Conservation (phyloP, 1,284 basidiomycete genomes). For the Moniliella sp. region DNA sequence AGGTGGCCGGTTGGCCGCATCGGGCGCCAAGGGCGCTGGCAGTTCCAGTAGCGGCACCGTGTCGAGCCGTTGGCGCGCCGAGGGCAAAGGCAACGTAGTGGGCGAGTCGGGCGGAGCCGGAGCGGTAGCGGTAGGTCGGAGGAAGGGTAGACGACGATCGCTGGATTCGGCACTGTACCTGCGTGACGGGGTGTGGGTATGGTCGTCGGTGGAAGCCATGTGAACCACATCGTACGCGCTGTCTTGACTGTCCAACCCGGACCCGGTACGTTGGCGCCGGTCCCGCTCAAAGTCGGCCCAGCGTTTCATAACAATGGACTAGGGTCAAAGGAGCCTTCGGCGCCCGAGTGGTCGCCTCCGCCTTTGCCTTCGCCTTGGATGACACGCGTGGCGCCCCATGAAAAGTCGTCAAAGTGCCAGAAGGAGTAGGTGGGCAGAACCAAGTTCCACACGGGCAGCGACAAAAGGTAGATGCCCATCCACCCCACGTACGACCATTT, state of each 20-base stretch:
- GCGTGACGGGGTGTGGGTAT: too few species aligned
- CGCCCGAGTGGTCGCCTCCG: slow-evolving; percentile 20
- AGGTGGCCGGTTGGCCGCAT: slow-evolving; percentile 12
- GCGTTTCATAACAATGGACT: slow-evolving; percentile 93
- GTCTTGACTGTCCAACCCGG: slow-evolving; percentile 58
- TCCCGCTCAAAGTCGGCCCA: slow-evolving; percentile 98
- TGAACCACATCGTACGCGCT: slow-evolving; percentile 52
- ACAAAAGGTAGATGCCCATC: slow-evolving; percentile 37
- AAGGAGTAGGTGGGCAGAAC: slow-evolving; percentile 33
- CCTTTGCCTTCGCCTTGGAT: slow-evolving; percentile 30
- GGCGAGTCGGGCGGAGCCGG: too few species aligned
- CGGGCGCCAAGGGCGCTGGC: slow-evolving; percentile 28
- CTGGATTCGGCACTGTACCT: too few species aligned
- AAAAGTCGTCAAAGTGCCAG: slow-evolving; percentile 37
- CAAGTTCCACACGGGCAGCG: slow-evolving; percentile 38
- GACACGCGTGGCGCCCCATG: slow-evolving; percentile 36
- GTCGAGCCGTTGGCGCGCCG: slow-evolving; percentile 18
- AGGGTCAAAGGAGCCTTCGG: slow-evolving; percentile 74
- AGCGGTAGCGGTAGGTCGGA: too few species aligned
- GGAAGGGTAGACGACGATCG: too few species aligned
- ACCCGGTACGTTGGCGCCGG: slow-evolving; percentile 75
- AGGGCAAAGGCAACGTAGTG: too few species aligned
- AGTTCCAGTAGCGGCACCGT: slow-evolving; percentile 29
- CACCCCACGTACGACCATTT: slow-evolving; percentile 36
- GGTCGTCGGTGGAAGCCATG: too few species aligned